A percentile compares a stretch with the other conserved stretches of the same genome.
Conservation (phyloP, 768 basidiomycete genomes). For the Wakefieldia striispora region DNA sequence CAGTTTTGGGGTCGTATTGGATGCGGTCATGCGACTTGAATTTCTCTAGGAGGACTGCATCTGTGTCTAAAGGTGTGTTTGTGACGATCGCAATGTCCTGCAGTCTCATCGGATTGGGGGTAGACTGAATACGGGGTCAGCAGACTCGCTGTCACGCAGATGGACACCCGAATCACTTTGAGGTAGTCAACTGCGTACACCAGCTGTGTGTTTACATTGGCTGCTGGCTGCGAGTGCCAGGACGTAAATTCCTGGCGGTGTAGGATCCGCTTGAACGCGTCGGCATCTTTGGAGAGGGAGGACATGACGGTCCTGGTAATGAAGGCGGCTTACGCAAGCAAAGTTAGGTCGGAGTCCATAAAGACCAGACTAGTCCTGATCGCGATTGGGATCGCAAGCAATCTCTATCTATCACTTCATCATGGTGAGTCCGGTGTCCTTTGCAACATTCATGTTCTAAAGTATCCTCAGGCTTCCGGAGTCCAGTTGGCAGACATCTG, state of each 20-base stretch:
- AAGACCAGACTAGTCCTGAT: conserved; percentile 10
- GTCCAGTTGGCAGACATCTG: conserved; percentile 56
- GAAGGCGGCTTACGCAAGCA: conserved; percentile 21
- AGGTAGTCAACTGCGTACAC: conserved; percentile 81
- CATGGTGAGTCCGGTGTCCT: conserved; percentile 28
- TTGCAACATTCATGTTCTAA: neutral
- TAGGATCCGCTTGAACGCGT: conserved; percentile 65
- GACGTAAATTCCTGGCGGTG: conserved; percentile 67
- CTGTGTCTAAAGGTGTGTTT: conserved; percentile 72
- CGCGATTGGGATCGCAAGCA: conserved; percentile 27
- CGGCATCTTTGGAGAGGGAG: conserved; percentile 64
- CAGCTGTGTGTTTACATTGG: conserved; percentile 83
- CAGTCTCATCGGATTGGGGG: conserved; percentile 78
- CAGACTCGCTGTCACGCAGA: conserved; percentile 5
- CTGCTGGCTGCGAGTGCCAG: conserved; percentile 89
- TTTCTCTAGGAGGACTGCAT: conserved; percentile 68
- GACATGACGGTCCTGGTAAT: conserved; percentile 47
- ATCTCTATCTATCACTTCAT: conserved; percentile 20
- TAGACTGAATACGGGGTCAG: conserved; percentile 40
- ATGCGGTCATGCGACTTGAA: conserved; percentile 83
- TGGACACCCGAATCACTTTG: conserved; percentile 48
- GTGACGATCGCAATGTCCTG: conserved; percentile 86
- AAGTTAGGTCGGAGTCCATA: conserved; percentile 26
- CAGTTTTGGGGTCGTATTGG: conserved; percentile 76
- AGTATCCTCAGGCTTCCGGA: conserved; percentile 27